phyloP scores from a whole-genome alignment of 805 yeast genomes.

The Candida anglica region DNA sequence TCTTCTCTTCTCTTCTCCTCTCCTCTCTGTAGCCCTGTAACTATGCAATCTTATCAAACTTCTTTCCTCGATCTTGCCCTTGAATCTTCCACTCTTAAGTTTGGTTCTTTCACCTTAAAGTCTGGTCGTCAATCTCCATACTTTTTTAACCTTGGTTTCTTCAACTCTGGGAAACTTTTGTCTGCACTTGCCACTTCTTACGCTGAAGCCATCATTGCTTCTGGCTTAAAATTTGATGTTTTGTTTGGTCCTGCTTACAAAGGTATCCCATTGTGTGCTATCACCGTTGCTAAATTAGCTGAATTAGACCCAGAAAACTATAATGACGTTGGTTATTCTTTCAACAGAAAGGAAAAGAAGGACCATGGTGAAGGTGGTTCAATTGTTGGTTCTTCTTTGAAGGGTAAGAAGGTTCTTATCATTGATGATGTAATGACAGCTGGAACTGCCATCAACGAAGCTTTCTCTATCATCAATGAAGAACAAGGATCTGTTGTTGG shows the following conservation, averaged over 20 bases:
- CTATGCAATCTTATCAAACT: conserved; percentile 49
- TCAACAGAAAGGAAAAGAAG: conserved; percentile 93
- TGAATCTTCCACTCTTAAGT: conserved; percentile 76
- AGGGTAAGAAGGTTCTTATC: conserved; percentile 70
- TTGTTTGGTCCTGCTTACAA: conserved; percentile 97
- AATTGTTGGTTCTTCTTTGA: conserved; percentile 79
- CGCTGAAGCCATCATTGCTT: conserved; percentile 79
- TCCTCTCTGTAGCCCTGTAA: conserved; percentile 1
- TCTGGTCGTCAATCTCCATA: conserved; percentile 95
- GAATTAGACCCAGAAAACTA: conserved; percentile 84
- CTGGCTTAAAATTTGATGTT: conserved; percentile 83
- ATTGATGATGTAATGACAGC: conserved; percentile 98
- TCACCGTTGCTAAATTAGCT: conserved; percentile 87
- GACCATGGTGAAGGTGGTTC: conserved; percentile 98
- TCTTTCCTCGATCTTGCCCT: conserved; percentile 79
- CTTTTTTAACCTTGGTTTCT: conserved; percentile 90
- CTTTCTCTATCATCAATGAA: conserved; percentile 67
- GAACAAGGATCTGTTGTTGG: conserved; percentile 79
- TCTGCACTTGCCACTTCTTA: conserved; percentile 83
- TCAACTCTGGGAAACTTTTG: conserved; percentile 74
- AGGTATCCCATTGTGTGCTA: conserved; percentile 93
- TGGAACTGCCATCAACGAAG: conserved; percentile 96
- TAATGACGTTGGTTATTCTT: conserved; percentile 76
- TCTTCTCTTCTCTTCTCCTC: neutral
- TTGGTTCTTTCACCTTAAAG: conserved; percentile 86